Percentiles rank a stretch among this genome's conserved stretches.
phyloP scores from a whole-genome alignment of 352 stramenopile genomes.

The Globisporangium canariense region DNA sequence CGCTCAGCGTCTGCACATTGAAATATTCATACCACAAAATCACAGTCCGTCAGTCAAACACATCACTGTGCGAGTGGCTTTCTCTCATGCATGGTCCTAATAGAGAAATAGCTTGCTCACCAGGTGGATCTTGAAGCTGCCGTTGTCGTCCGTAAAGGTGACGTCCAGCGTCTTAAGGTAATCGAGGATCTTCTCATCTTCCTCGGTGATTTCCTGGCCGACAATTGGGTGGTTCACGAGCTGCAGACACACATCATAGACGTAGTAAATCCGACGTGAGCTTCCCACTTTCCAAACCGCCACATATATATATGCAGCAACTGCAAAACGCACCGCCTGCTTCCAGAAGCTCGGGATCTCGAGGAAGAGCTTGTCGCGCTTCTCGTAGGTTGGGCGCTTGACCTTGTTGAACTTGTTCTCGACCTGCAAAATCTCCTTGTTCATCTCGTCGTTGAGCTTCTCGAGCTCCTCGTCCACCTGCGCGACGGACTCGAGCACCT shows the following conservation, averaged over 20 bases:
- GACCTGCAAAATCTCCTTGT: constrained; percentile 62
- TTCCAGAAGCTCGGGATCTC: constrained; percentile 80
- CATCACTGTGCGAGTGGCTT: background rate
- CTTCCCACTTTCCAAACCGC: background rate
- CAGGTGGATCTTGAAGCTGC: constrained; percentile 66
- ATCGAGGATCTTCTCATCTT: constrained; percentile 54
- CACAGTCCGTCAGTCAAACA: background rate
- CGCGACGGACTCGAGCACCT: constrained; percentile 46
- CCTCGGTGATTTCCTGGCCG: constrained; percentile 35
- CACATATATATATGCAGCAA: background rate
- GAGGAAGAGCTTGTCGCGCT: constrained; percentile 57
- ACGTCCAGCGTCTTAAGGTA: constrained; percentile 55
- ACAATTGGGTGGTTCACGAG: constrained; percentile 73
- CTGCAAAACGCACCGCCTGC: constrained; percentile 42
- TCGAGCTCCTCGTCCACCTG: constrained; percentile 65
- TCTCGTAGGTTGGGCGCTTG: constrained; percentile 63
- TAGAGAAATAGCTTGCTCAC: background rate
- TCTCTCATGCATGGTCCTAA: background rate
- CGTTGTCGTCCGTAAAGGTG: constrained; percentile 55
- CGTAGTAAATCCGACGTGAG: constrained; percentile 2
- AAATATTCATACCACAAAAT: background rate
- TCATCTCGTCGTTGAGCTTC: constrained; percentile 56
- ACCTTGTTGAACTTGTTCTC: constrained; percentile 75
- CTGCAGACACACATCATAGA: constrained; percentile 24
- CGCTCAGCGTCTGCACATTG: constrained; percentile 46